Base-by-base conservation (phyloP, 495 filamentous ascomycete genomes). In the Aspergillus affinis region DNA sequence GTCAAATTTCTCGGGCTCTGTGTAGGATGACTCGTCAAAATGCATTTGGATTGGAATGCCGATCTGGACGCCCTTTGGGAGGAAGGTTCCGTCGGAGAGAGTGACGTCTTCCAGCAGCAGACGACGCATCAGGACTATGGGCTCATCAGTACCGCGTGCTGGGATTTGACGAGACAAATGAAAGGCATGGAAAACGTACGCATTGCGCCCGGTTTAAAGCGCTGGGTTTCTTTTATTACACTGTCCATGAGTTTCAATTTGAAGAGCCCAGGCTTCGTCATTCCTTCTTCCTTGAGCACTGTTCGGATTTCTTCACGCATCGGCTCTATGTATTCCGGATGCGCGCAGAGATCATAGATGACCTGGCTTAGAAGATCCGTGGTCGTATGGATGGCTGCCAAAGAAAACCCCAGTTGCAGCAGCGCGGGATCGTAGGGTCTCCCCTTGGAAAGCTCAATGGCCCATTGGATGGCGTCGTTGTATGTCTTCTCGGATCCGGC, bases 1-100 rank as follows among this genome's bases (percentile, higher is more conserved):
- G 59, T 82, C 73, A 66, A 73, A 83, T 32, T 61, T 55, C 1
- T 75, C 65, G 0, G 79, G 71, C n/a, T 73, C 62, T 5, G 65
- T 56, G 61, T 80, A 79, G 18, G 78, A 50, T 3, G 51, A 32
- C 0, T 67, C 55, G 61, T 81, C 72, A 73, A 62, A 62, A 60
- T 65, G 64, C 2, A 27, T 44, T 18, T 60, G 21, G 21, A 19
- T 48, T 20, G 74, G 69, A 15, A 80, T 66, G 10, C 62, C 59
- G 23, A 78, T 63, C 4, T 47, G 55, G 19, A 60, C 59, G 51
- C 55, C 59, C 45, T 65, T 63, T 6, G 67, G 66, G 9, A 73
- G 51, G 2, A 41, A 23, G 0, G 59, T 61, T 18, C 71, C 67
- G 49, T 72, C 64, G 19, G 59, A 59, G 17, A 75, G 67, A 4